Evolutionary conservation across 2,329 filamentous ascomycete genomes (phyloP).

Genomic region (Trichoderma hamatum): DNA sequence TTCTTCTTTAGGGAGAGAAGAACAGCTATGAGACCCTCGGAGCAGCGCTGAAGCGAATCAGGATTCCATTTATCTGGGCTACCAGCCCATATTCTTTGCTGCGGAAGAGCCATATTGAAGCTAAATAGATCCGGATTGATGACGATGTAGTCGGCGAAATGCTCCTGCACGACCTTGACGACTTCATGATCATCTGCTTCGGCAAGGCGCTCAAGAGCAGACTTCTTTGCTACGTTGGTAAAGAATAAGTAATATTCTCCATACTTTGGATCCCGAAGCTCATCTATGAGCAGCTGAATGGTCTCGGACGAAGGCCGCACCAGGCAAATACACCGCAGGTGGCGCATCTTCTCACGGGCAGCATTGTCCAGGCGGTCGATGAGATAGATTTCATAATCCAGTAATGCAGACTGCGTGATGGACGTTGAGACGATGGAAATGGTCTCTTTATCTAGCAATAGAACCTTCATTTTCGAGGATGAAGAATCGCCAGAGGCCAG

Average conservation of each 20-base stretch:
- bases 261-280: constrained; percentile 93
- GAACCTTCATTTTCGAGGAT: constrained; percentile 95
- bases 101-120: constrained; percentile 71
- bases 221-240: constrained; percentile 97
- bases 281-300: constrained; percentile 91
- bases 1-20: constrained; percentile 94
- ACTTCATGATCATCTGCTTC: constrained; percentile 98
- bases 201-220: constrained; percentile 86
- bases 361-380: constrained; percentile 93
- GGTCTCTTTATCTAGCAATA: constrained; percentile 91
- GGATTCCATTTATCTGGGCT: constrained; percentile 88
- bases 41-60: constrained; percentile 81
- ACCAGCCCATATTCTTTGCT: constrained; percentile 77
- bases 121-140: constrained; percentile 94
- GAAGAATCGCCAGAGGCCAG: constrained; percentile 69
- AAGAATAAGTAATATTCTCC: constrained; percentile 98
- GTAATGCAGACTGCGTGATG: constrained; percentile 89
- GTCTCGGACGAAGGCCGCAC: constrained; percentile 90
- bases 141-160: constrained; percentile 94
- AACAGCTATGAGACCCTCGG: constrained; percentile 83
- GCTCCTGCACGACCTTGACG: constrained; percentile 89
- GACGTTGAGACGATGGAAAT: constrained; percentile 92
- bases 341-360: constrained; percentile 94
- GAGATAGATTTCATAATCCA: constrained; percentile 97
- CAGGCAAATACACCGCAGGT: constrained; percentile 90